A percentile compares a stretch with the other conserved stretches of the same genome.
Conservation (phyloP, 2,329 filamentous ascomycete species). For the Botrytis tulipae region DNA sequence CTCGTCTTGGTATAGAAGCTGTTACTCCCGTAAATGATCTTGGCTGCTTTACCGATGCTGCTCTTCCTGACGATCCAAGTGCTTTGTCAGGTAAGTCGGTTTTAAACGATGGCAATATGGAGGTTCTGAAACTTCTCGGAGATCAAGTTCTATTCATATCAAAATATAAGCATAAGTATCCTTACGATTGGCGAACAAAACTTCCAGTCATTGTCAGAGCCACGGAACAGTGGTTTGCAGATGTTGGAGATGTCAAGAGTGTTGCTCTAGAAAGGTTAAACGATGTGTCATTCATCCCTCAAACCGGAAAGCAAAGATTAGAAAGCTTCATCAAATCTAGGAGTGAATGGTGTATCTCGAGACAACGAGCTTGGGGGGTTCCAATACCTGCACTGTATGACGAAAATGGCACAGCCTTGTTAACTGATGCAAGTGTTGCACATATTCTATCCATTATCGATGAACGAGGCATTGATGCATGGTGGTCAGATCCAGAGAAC, state of each 20-base stretch:
- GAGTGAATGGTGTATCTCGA: conserved; percentile 97
- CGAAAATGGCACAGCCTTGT: conserved; percentile 68
- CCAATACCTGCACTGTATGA: conserved; percentile 91
- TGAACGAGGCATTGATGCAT: conserved; percentile 79
- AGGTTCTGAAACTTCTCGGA: conserved; percentile 67
- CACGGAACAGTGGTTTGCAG: conserved; percentile 97
- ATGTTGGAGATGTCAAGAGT: conserved; percentile 79
- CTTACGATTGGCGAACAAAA: conserved; percentile 97
- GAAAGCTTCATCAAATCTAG: conserved; percentile 83
- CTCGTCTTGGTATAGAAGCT: conserved; percentile 65
- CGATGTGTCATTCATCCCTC: conserved; percentile 75
- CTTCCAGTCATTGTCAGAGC: conserved; percentile 85
- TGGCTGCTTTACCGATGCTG: conserved; percentile 77
- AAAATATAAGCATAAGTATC: conserved; percentile 84
- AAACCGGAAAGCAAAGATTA: conserved; percentile 69
- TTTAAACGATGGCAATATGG: conserved; percentile 64
- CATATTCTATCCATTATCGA: conserved; percentile 82
- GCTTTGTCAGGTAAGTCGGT: conserved; percentile 71
- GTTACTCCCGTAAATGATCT: conserved; percentile 81
- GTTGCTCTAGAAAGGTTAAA: conserved; percentile 68
- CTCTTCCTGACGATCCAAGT: conserved; percentile 67
- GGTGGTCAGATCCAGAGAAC: conserved; percentile 82
- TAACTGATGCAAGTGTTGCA: conserved; percentile 74
- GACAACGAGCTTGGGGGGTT: conserved; percentile 93
- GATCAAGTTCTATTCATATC: conserved; percentile 67